These are phyloP conservation scores for Fusarium annulatum DNA, from an alignment of 2,329 filamentous ascomycete genomes.

Conservation along the genomic window DNA sequence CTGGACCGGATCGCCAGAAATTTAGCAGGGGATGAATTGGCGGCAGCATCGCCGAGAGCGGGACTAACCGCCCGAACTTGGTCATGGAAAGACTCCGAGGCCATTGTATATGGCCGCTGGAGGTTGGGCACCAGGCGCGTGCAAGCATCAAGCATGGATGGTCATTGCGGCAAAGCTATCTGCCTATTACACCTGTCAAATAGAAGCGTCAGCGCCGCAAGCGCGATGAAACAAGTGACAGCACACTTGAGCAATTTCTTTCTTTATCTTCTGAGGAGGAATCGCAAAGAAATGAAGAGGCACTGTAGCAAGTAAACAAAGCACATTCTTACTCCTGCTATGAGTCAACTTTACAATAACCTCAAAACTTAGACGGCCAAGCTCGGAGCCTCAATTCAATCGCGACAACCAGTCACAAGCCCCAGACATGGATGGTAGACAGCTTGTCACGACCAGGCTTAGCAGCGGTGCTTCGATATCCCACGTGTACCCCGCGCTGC, in stretches of 20 bases:
- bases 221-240: slow-evolving; percentile 7
- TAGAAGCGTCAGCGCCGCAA: slow-evolving; percentile 14
- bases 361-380: neutral
- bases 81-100: neutral
- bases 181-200: slow-evolving; percentile 1
- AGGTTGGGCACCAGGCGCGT: slow-evolving; percentile 40
- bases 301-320: neutral
- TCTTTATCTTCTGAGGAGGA: neutral
- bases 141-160: slow-evolving; percentile 32
- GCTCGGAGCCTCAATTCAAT: slow-evolving; percentile 28
- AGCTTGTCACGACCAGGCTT: slow-evolving; percentile 16
- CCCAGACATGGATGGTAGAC: slow-evolving; percentile 16
- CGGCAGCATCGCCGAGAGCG: slow-evolving; percentile 18
- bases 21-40: slow-evolving; percentile 9
- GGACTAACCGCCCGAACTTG: slow-evolving; percentile 10
- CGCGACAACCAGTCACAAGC: slow-evolving; percentile 15
- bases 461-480: slow-evolving; percentile 21
- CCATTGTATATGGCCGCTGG: slow-evolving; percentile 6
- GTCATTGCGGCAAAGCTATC: slow-evolving; percentile 16
- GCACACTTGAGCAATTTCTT: neutral
- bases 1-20: slow-evolving; percentile 22
- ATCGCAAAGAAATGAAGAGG: neutral
- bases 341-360: slow-evolving; percentile 29
- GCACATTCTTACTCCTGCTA: neutral
- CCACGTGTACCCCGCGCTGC: slow-evolving; percentile 41